phyloP scores from a whole-genome alignment of 1,139 yeast genomes.

The Hemisphaericaspora lyxosophila region DNA sequence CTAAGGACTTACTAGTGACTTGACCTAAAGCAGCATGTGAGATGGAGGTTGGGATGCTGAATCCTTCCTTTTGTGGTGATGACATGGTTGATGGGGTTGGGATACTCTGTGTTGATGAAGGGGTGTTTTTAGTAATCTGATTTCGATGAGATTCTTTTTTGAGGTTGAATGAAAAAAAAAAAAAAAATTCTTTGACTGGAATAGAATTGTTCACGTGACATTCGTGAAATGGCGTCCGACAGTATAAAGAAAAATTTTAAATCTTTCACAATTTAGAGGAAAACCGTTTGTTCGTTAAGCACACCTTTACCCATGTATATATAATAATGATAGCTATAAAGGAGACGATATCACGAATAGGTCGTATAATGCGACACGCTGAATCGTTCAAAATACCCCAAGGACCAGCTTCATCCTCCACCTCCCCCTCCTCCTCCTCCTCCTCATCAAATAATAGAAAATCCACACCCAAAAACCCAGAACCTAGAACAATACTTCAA shows the following conservation, averaged over 20 bases:
- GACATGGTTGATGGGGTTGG: conserved; percentile 38
- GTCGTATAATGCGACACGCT: conserved; percentile 15
- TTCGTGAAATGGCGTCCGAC: not conserved
- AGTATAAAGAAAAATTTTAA: not conserved
- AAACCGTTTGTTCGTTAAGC: no score
- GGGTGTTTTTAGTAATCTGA: not conserved
- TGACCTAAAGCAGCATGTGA: conserved; percentile 62
- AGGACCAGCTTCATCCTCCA: not conserved
- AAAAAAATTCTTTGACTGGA: not conserved
- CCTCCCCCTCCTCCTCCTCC: no score
- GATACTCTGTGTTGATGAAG: not conserved
- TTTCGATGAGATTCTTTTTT: not conserved
- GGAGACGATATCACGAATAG: conserved; percentile 19
- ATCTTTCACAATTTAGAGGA: no score
- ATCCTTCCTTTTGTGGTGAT: conserved; percentile 82
- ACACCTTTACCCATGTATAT: conserved; percentile 1
- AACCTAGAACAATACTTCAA: conserved; percentile 4
- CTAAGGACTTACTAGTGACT: conserved; percentile 68
- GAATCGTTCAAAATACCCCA: conserved; percentile 6
- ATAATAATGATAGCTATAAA: conserved; percentile 14
- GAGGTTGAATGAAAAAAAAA: no score
- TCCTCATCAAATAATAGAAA: no score
- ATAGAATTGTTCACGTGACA: not conserved
- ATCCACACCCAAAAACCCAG: no score
- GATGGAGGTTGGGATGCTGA: conserved; percentile 80